Evolutionary conservation across 192 early-diverging fungal genomes (phyloP), one percentile per base, ranked within the genome.

Genomic region (Coemansia sp.): DNA sequence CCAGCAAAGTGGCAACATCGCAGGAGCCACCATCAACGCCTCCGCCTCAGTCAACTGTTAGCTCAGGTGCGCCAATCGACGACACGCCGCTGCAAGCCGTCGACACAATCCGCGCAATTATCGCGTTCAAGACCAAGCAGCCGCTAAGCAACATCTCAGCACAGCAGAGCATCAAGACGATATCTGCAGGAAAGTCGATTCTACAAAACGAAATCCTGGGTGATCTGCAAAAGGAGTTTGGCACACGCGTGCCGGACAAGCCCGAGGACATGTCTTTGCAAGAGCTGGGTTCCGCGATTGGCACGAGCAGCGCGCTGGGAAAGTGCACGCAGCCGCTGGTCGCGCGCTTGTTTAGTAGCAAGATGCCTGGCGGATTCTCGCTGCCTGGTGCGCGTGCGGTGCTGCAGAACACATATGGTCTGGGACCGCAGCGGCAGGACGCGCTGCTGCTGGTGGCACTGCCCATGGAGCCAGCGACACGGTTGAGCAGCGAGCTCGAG

Each of bases 121-220:
- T 95, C 68, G 90, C 93, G 8, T 90, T 93, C 60, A 97, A 97
- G 71, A 78, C 91, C 50, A 97, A 97, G 83, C 93, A 94, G 77
- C 62, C 86, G 9, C 69, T 92, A 1, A 71, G 82, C 21, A 87
- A 90, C 19, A 69, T 95, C 43, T 85, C 91, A 21, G 65, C 85
- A 27, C 58, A 71, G 54, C 94, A 92, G 77, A 84, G 85, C 49
- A 75, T 81, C 31, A 81, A 97, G 82, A 87, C 91, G 38, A 84
- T 95, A 31, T 89, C 94, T 43, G 90, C 87, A 28, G 95, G 95
- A 62, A 98, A 98, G 71, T 93, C 90, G 5, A 97, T 92, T 42
- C 83, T 97, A n/a, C 94, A 97, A 67, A 98, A 98, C 82, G 95
- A 98, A 62, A 92, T 98, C 33, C 80, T 98, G 48, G 95, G 94